Evolutionary conservation across 192 early-diverging fungal species (phyloP), one percentile per base, ranked within the genome.

Genomic region (Coemansia sp.): DNA sequence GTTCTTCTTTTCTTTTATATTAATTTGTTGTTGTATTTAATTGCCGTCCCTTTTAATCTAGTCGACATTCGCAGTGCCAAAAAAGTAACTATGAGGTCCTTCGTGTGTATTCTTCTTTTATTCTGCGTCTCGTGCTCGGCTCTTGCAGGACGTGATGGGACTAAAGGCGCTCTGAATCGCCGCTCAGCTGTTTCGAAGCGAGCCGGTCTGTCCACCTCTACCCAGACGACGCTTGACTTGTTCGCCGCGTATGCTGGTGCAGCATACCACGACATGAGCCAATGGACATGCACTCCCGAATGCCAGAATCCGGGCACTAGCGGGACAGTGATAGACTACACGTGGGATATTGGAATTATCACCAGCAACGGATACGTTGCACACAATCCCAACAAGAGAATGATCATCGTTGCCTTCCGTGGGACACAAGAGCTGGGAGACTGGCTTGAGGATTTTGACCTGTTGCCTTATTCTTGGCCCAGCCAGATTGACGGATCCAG

Each of bases 161-260:
- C 20, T 25, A 8, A 22, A 11, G 9, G 23, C 23, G 22, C 49
- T 11, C 23, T 52, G 23, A 5, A 25, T 52, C 4, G 49, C 22
- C 49, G 49, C 10, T 22, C 49, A 0, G 49, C 10, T 9, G 10
- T 52, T 25, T 52, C 23, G 15, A 52, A 52, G 49, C 49, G 23
- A 25, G 23, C 49, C 13, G 23, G 22, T 2, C 20, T 52, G 10
- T 25, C 23, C 9, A 20, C 49, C 23, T 14, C 49, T 25, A 25
- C 13, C 49, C 45, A 54, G 35, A 20, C 20, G 4, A 67, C 56
- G 25, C 29, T 76, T 6, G 50, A 67, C 19, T 15, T 76, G 17
- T 76, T 71, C 40, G 74, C 74, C 0, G 64, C 74, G 4, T 76
- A 76, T 59, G 50, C 73, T 14, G 69, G 74, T 6, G 74, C 74